Percentiles rank a stretch among this genome's conserved stretches.
Evolutionary conservation across 1,284 basidiomycete genomes (phyloP).

Genomic region (Apiotrichum gamsii): DNA sequence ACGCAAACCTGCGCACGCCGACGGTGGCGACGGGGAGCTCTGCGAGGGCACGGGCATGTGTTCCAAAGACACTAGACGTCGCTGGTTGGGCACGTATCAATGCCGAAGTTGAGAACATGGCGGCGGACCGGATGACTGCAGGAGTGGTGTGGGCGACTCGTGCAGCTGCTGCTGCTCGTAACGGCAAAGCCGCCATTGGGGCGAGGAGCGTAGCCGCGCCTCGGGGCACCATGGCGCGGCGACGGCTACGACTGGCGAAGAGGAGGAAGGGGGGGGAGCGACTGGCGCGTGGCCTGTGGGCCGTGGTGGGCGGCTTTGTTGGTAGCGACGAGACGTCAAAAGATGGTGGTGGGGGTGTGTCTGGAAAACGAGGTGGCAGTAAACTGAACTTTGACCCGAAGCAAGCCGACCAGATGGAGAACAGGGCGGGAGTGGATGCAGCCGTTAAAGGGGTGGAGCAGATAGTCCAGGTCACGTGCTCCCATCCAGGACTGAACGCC

Average conservation of each 20-base stretch:
- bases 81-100: too few relatives aligned
- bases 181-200: not conserved
- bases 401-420: too few relatives aligned
- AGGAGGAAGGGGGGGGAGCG: too few relatives aligned
- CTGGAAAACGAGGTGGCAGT: not conserved
- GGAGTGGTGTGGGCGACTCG: too few relatives aligned
- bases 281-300: not conserved
- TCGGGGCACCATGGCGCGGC: slow-evolving; percentile 16
- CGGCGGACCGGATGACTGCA: not conserved
- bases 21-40: not conserved
- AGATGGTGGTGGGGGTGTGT: not conserved
- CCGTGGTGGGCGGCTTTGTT: not conserved
- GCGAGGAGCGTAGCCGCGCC: slow-evolving; percentile 12
- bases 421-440: too few relatives aligned
- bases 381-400: not conserved
- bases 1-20: not conserved
- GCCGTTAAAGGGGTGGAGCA: too few relatives aligned
- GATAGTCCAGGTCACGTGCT: too few relatives aligned
- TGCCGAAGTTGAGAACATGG: not conserved
- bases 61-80: not conserved
- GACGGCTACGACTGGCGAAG: not conserved
- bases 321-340: not conserved
- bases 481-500: too few relatives aligned
- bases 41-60: not conserved
- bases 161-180: not conserved